Conservation (phyloP, 495 filamentous ascomycete genomes). For the Xylaria grammica region DNA sequence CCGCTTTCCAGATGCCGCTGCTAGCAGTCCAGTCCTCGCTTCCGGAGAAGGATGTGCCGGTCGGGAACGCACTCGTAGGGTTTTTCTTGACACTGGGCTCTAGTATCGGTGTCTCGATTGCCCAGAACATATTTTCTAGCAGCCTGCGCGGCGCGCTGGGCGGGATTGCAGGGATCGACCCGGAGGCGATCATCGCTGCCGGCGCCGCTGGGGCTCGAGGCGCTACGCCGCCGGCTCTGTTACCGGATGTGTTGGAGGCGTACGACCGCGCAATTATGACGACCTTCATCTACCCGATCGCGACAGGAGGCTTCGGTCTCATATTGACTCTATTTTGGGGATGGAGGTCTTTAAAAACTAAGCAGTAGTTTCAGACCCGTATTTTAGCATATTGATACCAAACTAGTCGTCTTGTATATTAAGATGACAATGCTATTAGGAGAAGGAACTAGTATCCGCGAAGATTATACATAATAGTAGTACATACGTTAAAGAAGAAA, state of each 20-base stretch:
- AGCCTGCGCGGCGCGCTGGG: not conserved
- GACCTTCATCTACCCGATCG: conserved; percentile 1
- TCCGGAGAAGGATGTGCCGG: not conserved
- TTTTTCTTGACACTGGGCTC: not conserved
- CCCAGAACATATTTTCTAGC: conserved; percentile 5
- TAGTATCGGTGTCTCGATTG: not conserved
- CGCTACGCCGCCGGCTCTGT: not conserved
- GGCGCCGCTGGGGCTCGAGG: not conserved
- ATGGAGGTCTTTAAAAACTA: not conserved
- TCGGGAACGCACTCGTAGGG: not conserved
- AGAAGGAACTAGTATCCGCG: no score
- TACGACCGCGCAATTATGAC: not conserved
- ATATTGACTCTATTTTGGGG: not conserved
- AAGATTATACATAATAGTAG: no score
- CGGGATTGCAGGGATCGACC: not conserved
- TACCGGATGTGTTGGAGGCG: not conserved
- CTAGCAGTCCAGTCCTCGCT: conserved; percentile 3
- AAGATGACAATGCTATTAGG: no score
- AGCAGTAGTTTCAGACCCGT: not conserved
- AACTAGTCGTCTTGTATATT: no score
- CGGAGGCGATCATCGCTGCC: not conserved
- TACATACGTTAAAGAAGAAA: no score
- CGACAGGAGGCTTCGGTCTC: not conserved
- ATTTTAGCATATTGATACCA: no score
- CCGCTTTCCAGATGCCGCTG: conserved; percentile 42